Percentiles rank a stretch among this genome's conserved stretches.
Evolutionary conservation across 768 basidiomycete species (phyloP).

Genomic region (Neoboletus brunneissimus): DNA sequence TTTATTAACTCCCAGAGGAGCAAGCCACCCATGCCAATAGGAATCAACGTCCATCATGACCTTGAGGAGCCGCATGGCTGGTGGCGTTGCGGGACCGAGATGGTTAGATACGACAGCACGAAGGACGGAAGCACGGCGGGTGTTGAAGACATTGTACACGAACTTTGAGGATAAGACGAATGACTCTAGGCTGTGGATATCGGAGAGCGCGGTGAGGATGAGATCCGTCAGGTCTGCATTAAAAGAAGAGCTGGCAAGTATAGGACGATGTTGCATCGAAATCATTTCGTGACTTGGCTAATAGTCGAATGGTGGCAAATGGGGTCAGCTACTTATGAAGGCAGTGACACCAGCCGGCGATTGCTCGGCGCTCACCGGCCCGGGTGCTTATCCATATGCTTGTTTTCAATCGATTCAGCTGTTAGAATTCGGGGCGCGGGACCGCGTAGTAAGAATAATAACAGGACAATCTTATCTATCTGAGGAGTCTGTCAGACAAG

Average conservation of each 20-base stretch:
- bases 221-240: constrained; percentile 11
- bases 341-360: too few relatives aligned
- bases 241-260: constrained; percentile 4
- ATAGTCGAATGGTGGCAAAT: too few relatives aligned
- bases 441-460: too few relatives aligned
- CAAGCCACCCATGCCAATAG: constrained; percentile 19
- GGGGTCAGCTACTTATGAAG: too few relatives aligned
- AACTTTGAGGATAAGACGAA: constrained; percentile 19
- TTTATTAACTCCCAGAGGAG: constrained; percentile 4
- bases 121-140: constrained; percentile 10
- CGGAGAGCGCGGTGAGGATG: constrained; percentile 9
- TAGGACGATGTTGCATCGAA: background rate
- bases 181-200: constrained; percentile 8
- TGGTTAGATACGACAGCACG: constrained; percentile 16
- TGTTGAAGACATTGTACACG: constrained; percentile 14
- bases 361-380: too few relatives aligned
- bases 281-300: too few relatives aligned
- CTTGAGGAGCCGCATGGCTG: constrained; percentile 19
- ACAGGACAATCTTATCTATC: too few relatives aligned
- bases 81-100: constrained; percentile 3
- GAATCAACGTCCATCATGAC: constrained; percentile 9
- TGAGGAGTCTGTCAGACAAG: too few relatives aligned
- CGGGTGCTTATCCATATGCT: too few relatives aligned
- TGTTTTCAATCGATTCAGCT: too few relatives aligned
- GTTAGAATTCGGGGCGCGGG: too few relatives aligned